Base-by-base conservation (phyloP, 768 basidiomycete genomes). In the Saitozyma podzolica region DNA sequence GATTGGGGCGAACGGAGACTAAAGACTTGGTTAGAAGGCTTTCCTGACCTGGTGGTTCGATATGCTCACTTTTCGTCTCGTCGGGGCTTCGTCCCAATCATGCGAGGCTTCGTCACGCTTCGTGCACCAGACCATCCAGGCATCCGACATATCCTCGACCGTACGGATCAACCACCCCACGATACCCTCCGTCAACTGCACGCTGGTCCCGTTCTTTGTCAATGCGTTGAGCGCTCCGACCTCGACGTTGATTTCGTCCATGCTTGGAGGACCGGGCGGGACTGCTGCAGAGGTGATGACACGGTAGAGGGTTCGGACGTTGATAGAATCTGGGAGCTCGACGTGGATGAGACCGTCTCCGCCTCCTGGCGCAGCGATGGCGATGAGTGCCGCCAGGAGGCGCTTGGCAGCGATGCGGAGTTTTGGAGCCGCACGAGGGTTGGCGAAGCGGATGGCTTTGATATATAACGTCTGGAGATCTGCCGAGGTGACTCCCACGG, bases 181-280 rank as follows among this genome's bases (percentile, higher is more conserved):
- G n/a, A 79, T 19, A 1, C 74, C 74, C 3, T 60, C 58, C 13
- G 69, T 47, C 1, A 66, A 62, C 13, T 67, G 66, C 8, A 72
- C 70, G 17, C 66, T 57, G 1, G 52, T 56, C 2, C 74, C 74
- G 49, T 66, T 64, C 52, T 67, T 69, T 6, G 72, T 75, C 80
- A 97, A 82, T 14, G 89, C 84, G 78, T 90, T 91, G 86, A 89
- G 93, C 77, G 95, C 91, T 65, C 84, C 85, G 51, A 96, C 92
- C 82, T 98, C 92, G 4, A 68, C 71, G 43, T 65, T 65, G 43
- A 75, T 59, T 20, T 67, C 56, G n/a, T 75, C 71, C 1, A 63
- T 50, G 29, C 50, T 71, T 11, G 59, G 39, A 3, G 40, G 40
- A 6, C 50, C 14, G n/a, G 62, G 14, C 8, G 62, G 43, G 20